Conservation (phyloP, 225 moss, liverwort and hornwort species). For the Antitrichia curtipendula region DNA sequence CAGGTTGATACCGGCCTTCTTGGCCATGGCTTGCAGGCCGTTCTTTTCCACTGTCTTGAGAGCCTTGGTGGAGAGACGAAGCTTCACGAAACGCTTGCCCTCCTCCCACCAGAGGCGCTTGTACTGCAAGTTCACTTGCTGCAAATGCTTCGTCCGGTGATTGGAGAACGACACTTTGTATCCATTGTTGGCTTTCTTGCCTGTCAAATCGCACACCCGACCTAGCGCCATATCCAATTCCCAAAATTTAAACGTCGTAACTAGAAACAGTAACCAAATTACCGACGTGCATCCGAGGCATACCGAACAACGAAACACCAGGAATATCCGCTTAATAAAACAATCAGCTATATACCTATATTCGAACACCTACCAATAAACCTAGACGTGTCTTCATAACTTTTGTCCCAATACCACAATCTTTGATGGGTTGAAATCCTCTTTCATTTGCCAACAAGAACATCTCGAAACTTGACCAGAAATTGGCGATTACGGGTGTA, state of each 20-base stretch:
- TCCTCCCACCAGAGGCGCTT: constrained; percentile 69
- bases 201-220: constrained; percentile 39
- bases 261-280: not conserved
- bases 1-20: constrained; percentile 37
- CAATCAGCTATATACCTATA: too few relatives aligned
- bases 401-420: not conserved
- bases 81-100: constrained; percentile 47
- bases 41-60: constrained; percentile 28
- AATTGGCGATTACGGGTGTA: too few relatives aligned
- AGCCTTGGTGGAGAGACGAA: constrained; percentile 43
- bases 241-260: not conserved
- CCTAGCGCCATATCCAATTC: not conserved
- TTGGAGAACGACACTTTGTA: constrained; percentile 58
- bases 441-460: not conserved
- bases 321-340: not conserved
- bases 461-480: not conserved
- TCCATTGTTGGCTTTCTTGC: constrained; percentile 56
- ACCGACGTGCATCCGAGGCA: not conserved
- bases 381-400: not conserved
- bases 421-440: not conserved
- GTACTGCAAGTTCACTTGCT: constrained; percentile 45
- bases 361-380: not conserved
- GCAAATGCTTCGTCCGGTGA: constrained; percentile 42
- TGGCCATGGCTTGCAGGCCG: constrained; percentile 40
- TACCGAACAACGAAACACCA: not conserved